Conservation (phyloP, 148 eudicot genomes). For the Drosera capensis region DNA sequence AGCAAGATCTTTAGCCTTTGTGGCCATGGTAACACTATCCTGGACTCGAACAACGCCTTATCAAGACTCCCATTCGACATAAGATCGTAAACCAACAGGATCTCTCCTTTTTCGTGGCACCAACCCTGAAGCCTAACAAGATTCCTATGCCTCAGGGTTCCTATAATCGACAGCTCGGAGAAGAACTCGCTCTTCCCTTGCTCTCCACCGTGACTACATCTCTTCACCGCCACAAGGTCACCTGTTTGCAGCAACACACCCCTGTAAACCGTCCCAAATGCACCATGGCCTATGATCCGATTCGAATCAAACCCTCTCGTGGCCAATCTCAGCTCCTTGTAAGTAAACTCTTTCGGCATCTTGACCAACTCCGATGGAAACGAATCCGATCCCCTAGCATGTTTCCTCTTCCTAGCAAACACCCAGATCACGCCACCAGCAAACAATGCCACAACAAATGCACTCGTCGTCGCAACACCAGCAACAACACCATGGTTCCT, state of each 20-base stretch:
- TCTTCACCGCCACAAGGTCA: conserved; percentile 55
- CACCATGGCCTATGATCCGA: conserved; percentile 71
- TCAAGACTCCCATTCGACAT: conserved; percentile 89
- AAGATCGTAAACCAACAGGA: conserved; percentile 57
- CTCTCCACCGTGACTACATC: conserved; percentile 55
- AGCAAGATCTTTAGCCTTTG: conserved; percentile 44
- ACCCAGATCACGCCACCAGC: conserved; percentile 44
- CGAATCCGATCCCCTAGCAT: conserved; percentile 9
- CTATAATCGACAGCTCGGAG: conserved; percentile 77
- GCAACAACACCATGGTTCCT: conserved; percentile 50
- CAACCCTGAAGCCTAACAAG: conserved; percentile 80
- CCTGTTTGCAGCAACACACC: conserved; percentile 50
- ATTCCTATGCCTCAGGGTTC: conserved; percentile 72
- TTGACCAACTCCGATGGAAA: conserved; percentile 49
- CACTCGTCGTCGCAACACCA: conserved; percentile 76
- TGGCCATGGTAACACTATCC: conserved; percentile 37
- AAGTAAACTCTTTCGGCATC: conserved; percentile 67
- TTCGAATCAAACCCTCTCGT: conserved; percentile 45
- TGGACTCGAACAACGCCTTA: conserved; percentile 57
- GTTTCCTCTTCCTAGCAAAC: conserved; percentile 38
- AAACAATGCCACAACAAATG: conserved; percentile 45
- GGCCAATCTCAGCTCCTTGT: conserved; percentile 60
- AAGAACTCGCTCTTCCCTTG: conserved; percentile 71
- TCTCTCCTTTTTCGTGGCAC: conserved; percentile 84
- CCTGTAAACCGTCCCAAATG: conserved; percentile 68